Evolutionary conservation across 305 asterid genomes (phyloP).

Genomic region (Fraxinus floribunda): DNA sequence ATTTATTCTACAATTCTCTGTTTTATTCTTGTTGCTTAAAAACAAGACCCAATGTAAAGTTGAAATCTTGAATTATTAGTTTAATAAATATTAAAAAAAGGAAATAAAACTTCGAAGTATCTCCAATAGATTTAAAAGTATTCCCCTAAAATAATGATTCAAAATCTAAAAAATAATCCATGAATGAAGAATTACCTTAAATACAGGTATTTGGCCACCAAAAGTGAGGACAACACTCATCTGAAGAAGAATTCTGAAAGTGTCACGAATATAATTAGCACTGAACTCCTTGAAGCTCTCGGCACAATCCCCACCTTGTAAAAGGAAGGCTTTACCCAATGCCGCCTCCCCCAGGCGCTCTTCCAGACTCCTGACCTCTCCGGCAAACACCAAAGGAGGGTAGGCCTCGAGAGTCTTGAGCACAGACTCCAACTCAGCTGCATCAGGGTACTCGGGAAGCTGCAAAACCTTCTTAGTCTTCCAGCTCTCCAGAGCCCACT

Average conservation of each 20-base stretch:
- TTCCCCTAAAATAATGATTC: neutral
- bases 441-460: slow-evolving; percentile 69
- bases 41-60: neutral
- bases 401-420: slow-evolving; percentile 53
- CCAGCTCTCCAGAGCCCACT: slow-evolving; percentile 65
- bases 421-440: slow-evolving; percentile 55
- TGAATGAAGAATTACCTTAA: slow-evolving; percentile 44
- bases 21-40: neutral
- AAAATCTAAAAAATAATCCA: slow-evolving; percentile 1
- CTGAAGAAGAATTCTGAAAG: slow-evolving; percentile 74
- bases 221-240: slow-evolving; percentile 80
- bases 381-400: slow-evolving; percentile 81
- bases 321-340: slow-evolving; percentile 56
- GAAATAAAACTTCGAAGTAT: neutral
- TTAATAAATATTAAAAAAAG: neutral
- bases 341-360: slow-evolving; percentile 77
- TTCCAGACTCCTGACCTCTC: slow-evolving; percentile 74
- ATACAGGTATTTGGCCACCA: slow-evolving; percentile 76
- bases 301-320: slow-evolving; percentile 83
- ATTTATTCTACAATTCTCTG: neutral
- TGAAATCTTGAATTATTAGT: neutral
- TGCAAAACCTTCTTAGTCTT: slow-evolving; percentile 68
- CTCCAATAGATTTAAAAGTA: slow-evolving; percentile 18
- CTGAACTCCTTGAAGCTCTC: slow-evolving; percentile 82
- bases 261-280: slow-evolving; percentile 66